These are phyloP conservation scores for Kondoa malvinella DNA, from an alignment of 768 basidiomycete genomes.

Conservation along the genomic window DNA sequence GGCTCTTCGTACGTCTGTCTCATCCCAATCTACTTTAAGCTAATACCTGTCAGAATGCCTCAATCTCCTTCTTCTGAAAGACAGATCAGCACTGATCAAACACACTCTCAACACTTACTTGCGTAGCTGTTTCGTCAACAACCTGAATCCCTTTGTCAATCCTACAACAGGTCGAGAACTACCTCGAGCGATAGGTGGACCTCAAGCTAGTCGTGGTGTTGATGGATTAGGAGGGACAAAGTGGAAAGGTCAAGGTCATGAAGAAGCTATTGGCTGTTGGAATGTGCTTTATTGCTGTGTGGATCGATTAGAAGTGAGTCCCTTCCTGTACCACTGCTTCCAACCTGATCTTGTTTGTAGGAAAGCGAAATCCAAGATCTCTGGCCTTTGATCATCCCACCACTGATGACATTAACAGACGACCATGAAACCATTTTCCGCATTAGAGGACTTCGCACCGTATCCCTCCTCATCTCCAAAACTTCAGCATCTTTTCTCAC, in stretches of 20 bases:
- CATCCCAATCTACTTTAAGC: not conserved
- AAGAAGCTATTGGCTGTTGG: constrained; percentile 12
- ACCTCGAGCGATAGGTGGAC: constrained; percentile 8
- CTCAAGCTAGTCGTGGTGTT: not conserved
- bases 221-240: constrained; percentile 7
- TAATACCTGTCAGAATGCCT: too few relatives aligned
- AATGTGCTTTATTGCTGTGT: not conserved
- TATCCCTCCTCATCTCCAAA: constrained; percentile 1
- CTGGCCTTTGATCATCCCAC: constrained; percentile 16
- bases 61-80: constrained; percentile 11
- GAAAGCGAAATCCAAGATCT: constrained; percentile 5
- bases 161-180: constrained; percentile 11
- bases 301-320: not conserved
- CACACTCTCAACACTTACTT: not conserved
- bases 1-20: not conserved
- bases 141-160: constrained; percentile 11
- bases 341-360: not conserved
- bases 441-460: constrained; percentile 2
- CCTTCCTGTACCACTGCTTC: too few relatives aligned
- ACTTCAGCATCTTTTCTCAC: not conserved
- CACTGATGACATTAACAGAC: constrained; percentile 16
- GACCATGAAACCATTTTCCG: constrained; percentile 14
- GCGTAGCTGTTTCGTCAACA: constrained; percentile 5
- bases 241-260: not conserved
- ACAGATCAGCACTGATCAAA: not conserved